Conservation (phyloP, 1,284 basidiomycete genomes). For the Puccinia polysora region DNA sequence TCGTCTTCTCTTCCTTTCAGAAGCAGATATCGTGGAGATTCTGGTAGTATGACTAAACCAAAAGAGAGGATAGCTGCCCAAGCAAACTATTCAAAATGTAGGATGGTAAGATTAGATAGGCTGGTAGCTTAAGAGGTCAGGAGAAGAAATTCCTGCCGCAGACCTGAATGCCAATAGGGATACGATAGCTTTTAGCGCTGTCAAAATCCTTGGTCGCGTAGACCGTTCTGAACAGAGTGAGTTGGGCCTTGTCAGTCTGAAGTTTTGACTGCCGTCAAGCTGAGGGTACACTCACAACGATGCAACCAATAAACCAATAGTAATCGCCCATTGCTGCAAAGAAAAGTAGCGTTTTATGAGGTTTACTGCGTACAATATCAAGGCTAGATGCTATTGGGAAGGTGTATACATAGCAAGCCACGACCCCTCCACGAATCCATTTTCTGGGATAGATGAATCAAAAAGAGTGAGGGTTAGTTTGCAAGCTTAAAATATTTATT, state of each 20-base stretch:
- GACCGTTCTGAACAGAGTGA: neutral
- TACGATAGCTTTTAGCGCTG: constrained; percentile 61
- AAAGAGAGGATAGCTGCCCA: constrained; percentile 57
- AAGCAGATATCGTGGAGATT: constrained; percentile 52
- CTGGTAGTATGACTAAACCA: constrained; percentile 50
- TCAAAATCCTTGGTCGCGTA: constrained; percentile 32
- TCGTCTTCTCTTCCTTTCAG: constrained; percentile 50
- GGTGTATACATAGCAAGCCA: constrained; percentile 63
- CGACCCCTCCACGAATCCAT: constrained; percentile 76
- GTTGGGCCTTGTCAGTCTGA: neutral
- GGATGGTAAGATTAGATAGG: no score
- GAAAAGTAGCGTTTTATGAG: neutral
- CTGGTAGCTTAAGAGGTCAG: neutral
- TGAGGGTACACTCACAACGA: constrained; percentile 69
- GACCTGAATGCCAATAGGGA: constrained; percentile 61
- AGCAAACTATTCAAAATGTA: constrained; percentile 56
- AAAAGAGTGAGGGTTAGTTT: neutral
- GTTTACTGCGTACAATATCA: neutral
- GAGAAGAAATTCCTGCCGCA: constrained; percentile 39
- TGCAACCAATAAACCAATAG: constrained; percentile 74
- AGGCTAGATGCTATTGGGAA: no score
- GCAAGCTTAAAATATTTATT: neutral
- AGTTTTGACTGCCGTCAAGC: no score
- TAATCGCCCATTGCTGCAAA: constrained; percentile 55
- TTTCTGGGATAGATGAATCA: constrained; percentile 52